Evolutionary conservation across 2,329 filamentous ascomycete genomes (phyloP).

Genomic region (Sclerotinia sclerotiorum): DNA sequence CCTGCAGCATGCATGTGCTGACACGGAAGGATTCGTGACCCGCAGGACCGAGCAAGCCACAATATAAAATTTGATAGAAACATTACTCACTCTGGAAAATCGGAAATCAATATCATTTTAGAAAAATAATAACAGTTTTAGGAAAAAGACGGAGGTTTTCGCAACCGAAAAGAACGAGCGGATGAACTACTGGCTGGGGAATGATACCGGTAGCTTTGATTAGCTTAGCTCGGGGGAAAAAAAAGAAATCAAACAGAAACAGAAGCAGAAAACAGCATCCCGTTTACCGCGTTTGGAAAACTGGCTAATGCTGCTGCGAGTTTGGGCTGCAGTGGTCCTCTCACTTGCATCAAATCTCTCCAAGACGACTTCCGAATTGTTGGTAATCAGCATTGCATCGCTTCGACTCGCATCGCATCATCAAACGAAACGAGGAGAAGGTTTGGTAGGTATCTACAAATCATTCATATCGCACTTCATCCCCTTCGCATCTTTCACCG

Average conservation of each 20-base stretch:
- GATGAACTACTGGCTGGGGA: constrained; percentile 8
- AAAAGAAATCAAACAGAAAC: not conserved
- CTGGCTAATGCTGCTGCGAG: not conserved
- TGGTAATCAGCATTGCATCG: constrained; percentile 4
- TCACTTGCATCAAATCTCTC: constrained; percentile 12
- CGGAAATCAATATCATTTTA: not conserved
- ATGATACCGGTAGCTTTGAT: not conserved
- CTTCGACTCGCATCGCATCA: not conserved
- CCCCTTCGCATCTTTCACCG: constrained; percentile 14
- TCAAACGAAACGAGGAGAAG: constrained; percentile 14
- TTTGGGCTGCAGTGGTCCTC: not conserved
- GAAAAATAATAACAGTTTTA: not conserved
- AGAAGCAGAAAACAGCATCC: not conserved
- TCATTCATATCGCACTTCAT: not conserved
- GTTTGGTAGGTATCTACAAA: not conserved
- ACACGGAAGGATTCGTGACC: constrained; percentile 24
- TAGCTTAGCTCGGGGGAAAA: not conserved
- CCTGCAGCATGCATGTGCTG: constrained; percentile 25
- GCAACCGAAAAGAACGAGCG: not conserved
- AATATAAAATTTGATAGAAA: constrained; percentile 24
- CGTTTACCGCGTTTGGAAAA: constrained; percentile 1
- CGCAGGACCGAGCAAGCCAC: constrained; percentile 26
- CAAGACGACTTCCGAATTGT: constrained; percentile 13
- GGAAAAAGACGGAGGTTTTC: not conserved
- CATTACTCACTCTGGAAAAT: constrained; percentile 10